Percentiles rank a stretch among this genome's conserved stretches.
These are phyloP conservation scores for Phytophthora melonis DNA, from an alignment of 352 stramenopile species.

Conservation along the genomic window DNA sequence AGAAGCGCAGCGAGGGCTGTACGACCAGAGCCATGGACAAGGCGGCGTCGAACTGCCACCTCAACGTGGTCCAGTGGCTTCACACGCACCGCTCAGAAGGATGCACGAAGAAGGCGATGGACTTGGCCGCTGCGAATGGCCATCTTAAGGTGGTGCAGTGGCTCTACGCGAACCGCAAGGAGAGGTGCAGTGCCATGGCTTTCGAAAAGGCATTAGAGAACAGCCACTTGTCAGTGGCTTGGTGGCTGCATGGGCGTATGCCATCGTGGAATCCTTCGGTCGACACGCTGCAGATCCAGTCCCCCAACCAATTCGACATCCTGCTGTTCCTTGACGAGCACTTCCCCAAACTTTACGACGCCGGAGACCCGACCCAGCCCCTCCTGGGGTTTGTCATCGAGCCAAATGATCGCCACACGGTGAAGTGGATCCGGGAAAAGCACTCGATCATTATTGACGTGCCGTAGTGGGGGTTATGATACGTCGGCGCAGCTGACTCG, in stretches of 20 bases:
- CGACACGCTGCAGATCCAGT: background rate
- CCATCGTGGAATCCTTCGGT: background rate
- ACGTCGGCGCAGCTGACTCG: no score
- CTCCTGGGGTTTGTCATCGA: background rate
- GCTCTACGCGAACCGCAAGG: background rate
- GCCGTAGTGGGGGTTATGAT: background rate
- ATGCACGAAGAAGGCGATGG: background rate
- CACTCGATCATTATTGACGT: background rate
- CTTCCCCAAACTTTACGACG: background rate
- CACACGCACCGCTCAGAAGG: background rate
- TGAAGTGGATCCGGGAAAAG: background rate
- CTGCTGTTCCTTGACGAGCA: background rate
- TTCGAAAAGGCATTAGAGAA: background rate
- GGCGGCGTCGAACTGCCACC: background rate
- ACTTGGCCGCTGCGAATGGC: background rate
- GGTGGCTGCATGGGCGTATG: background rate
- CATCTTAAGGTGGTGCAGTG: background rate
- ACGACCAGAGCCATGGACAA: background rate
- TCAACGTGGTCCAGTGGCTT: background rate
- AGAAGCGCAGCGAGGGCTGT: background rate
- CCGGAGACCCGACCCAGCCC: background rate
- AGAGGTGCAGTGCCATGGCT: background rate
- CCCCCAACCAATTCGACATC: background rate
- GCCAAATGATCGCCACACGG: background rate
- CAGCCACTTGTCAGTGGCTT: background rate